Evolutionary conservation across 108 stramenopile genomes (phyloP).

Genomic region (Cyclotella kingstonii): DNA sequence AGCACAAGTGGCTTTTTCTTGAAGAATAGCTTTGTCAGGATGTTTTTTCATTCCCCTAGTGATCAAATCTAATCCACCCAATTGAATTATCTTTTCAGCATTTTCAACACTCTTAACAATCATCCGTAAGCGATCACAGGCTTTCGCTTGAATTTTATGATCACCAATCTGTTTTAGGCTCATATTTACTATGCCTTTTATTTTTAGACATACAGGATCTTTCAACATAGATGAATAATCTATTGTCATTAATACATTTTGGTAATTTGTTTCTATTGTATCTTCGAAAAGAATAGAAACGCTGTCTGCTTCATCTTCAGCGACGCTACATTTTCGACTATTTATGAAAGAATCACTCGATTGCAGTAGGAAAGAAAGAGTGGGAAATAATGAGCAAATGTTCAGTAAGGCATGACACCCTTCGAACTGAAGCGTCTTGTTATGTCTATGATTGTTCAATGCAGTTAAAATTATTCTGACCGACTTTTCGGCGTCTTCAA

Average conservation of each 20-base stretch:
- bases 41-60: conserved; percentile 9
- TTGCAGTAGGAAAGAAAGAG: neutral
- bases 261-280: neutral
- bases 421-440: conserved; percentile 8
- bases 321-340: neutral
- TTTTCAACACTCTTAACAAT: conserved; percentile 5
- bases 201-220: conserved; percentile 17
- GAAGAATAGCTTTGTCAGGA: conserved; percentile 12
- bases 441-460: neutral
- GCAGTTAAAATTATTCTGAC: neutral
- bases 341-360: neutral
- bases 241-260: neutral
- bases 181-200: conserved; percentile 15
- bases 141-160: conserved; percentile 27
- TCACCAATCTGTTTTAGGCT: conserved; percentile 11
- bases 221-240: neutral
- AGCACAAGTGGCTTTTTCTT: conserved; percentile 4
- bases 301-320: neutral
- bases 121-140: conserved; percentile 19
- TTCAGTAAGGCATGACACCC: conserved; percentile 12
- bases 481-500: neutral
- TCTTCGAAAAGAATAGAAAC: neutral
- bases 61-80: conserved; percentile 19
- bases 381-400: neutral
- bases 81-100: conserved; percentile 19